These are phyloP conservation scores for Chytriomyces hyalinus DNA, from an alignment of 192 early-diverging fungal species.

Conservation along the genomic window DNA sequence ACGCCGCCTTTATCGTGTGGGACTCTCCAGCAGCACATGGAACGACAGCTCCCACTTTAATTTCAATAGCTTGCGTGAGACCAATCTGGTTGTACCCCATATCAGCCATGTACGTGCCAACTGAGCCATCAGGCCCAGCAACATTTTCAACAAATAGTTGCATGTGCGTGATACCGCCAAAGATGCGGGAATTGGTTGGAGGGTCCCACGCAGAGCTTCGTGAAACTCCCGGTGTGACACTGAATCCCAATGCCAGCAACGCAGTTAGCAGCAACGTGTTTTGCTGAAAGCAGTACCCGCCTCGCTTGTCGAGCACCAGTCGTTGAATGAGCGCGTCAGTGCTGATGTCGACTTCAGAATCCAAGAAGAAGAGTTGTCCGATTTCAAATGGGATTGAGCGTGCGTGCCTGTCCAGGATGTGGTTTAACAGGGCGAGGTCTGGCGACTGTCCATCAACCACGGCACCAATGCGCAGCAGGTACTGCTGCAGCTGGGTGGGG, in stretches of 20 bases:
- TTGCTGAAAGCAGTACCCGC: conserved; percentile 21
- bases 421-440: background rate
- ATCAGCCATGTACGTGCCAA: background rate
- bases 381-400: background rate
- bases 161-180: background rate
- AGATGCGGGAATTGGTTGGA: background rate
- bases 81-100: conserved; percentile 6
- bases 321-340: background rate
- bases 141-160: background rate
- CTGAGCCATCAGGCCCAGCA: background rate
- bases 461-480: background rate
- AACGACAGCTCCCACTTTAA: background rate
- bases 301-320: background rate
- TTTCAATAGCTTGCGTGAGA: background rate
- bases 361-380: background rate
- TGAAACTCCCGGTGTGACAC: background rate
- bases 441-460: background rate
- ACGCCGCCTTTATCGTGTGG: background rate
- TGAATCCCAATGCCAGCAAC: background rate
- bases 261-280: conserved; percentile 16
- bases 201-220: background rate
- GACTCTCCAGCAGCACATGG: conserved; percentile 3
- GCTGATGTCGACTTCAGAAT: background rate
- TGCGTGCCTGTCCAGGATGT: background rate
- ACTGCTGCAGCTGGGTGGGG: background rate